These are phyloP conservation scores for Pochonia chlamydosporia DNA, from an alignment of 2,329 filamentous ascomycete species.

Conservation along the genomic window DNA sequence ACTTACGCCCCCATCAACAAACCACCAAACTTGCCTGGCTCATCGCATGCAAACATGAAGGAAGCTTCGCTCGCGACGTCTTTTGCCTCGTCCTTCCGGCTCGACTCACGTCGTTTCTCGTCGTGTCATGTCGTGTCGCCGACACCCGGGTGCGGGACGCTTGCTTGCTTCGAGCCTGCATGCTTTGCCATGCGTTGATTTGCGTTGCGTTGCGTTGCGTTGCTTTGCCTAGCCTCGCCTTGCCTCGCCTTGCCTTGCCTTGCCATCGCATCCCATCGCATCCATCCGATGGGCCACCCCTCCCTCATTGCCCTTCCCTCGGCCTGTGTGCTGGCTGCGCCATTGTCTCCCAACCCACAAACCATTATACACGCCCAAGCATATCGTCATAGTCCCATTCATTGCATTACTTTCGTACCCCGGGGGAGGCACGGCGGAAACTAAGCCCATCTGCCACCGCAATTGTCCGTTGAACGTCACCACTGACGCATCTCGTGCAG, in stretches of 20 bases:
- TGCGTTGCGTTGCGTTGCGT: too few species aligned
- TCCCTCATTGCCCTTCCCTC: neutral
- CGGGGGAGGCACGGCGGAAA: slow-evolving; percentile 26
- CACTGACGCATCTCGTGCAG: slow-evolving; percentile 51
- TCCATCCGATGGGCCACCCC: neutral
- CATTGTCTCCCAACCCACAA: slow-evolving; percentile 12
- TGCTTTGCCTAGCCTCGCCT: too few species aligned
- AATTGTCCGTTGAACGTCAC: slow-evolving; percentile 27
- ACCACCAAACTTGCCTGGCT: too few species aligned
- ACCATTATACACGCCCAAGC: slow-evolving; percentile 9
- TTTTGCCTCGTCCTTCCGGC: too few species aligned
- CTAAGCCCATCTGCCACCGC: slow-evolving; percentile 19
- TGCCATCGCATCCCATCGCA: slow-evolving; percentile 3
- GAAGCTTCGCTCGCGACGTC: too few species aligned
- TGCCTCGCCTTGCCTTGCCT: too few species aligned
- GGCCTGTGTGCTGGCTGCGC: slow-evolving; percentile 1
- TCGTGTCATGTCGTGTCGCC: neutral
- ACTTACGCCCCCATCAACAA: neutral
- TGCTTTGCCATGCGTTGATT: too few species aligned
- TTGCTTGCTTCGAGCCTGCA: neutral
- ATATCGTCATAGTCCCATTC: slow-evolving; percentile 10
- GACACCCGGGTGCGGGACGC: neutral
- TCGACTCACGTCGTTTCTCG: neutral
- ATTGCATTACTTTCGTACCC: slow-evolving; percentile 5
- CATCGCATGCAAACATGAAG: neutral